Percentiles rank a stretch among this genome's conserved stretches.
Conservation (phyloP, 2,329 filamentous ascomycete genomes). For the Aspergillus cejpii region DNA sequence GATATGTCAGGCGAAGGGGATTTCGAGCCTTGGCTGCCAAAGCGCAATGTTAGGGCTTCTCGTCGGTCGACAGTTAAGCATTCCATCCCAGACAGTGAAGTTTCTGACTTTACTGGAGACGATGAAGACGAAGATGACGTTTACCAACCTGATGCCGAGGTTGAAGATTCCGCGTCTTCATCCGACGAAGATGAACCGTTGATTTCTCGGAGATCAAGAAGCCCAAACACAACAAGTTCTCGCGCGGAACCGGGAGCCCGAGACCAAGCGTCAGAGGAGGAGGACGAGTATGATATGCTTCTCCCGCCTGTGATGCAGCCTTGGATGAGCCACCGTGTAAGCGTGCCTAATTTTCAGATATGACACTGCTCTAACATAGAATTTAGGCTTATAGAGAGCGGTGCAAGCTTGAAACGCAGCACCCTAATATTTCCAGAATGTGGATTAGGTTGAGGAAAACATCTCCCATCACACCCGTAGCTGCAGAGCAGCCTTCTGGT, state of each 20-base stretch:
- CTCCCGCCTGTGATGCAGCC: conserved; percentile 4
- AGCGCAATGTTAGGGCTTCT: conserved; percentile 11
- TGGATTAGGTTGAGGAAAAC: conserved; percentile 69
- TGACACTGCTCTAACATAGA: conserved; percentile 20
- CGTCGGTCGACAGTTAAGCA: conserved; percentile 7
- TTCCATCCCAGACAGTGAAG: conserved; percentile 12
- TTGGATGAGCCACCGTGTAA: conserved; percentile 27
- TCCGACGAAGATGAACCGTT: conserved; percentile 18
- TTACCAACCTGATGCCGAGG: conserved; percentile 12
- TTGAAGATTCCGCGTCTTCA: conserved; percentile 3
- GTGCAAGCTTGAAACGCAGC: conserved; percentile 62
- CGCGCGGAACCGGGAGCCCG: conserved; percentile 1
- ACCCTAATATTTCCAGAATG: conserved; percentile 76
- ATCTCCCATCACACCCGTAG: conserved; percentile 58
- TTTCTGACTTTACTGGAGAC: conserved; percentile 4
- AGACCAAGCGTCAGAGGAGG: conserved; percentile 2
- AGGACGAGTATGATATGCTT: not conserved
- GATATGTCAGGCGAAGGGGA: conserved; percentile 15
- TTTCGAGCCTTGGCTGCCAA: conserved; percentile 12
- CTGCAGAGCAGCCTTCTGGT: conserved; percentile 63
- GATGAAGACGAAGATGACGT: conserved; percentile 15
- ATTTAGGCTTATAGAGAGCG: conserved; percentile 49
- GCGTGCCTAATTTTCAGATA: conserved; percentile 12
- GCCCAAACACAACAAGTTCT: conserved; percentile 1
- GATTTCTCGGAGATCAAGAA: conserved; percentile 4